A percentile compares a stretch with the other conserved stretches of the same genome.
These are phyloP conservation scores for Fusarium sp. DNA, from an alignment of 2,329 filamentous ascomycete genomes.

Conservation along the genomic window DNA sequence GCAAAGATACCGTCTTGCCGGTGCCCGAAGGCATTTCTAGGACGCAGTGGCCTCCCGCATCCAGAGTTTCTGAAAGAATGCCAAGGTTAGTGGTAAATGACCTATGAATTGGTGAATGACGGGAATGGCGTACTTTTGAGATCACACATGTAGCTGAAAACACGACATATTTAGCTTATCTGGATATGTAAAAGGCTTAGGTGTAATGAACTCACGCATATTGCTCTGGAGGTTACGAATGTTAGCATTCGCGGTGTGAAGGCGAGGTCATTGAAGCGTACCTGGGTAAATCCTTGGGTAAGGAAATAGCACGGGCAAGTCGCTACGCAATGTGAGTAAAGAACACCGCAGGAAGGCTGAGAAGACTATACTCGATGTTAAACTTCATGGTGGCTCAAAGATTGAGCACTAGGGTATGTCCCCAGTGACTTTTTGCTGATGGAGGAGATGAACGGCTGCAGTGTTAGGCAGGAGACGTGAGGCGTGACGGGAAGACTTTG, in stretches of 20 bases:
- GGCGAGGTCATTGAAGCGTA: conserved; percentile 47
- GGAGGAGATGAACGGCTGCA: conserved; percentile 19
- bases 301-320: conserved; percentile 71
- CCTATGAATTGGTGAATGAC: neutral
- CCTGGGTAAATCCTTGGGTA: conserved; percentile 74
- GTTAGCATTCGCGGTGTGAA: conserved; percentile 3
- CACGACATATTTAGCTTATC: conserved; percentile 14
- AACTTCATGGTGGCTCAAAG: conserved; percentile 64
- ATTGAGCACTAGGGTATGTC: conserved; percentile 31
- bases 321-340: conserved; percentile 57
- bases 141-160: conserved; percentile 69
- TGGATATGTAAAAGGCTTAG: neutral
- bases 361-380: conserved; percentile 63
- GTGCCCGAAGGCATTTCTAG: conserved; percentile 99
- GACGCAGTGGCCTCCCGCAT: conserved; percentile 95
- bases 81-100: conserved; percentile 13
- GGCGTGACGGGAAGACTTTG: conserved; percentile 44
- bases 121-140: conserved; percentile 63
- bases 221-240: conserved; percentile 60
- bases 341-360: neutral
- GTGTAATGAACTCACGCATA: conserved; percentile 62
- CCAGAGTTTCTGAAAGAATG: conserved; percentile 76
- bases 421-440: conserved; percentile 29
- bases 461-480: conserved; percentile 35
- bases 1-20: conserved; percentile 94